Conservation (phyloP, 2,329 filamentous ascomycete species). For the Beauveria sp. region DNA sequence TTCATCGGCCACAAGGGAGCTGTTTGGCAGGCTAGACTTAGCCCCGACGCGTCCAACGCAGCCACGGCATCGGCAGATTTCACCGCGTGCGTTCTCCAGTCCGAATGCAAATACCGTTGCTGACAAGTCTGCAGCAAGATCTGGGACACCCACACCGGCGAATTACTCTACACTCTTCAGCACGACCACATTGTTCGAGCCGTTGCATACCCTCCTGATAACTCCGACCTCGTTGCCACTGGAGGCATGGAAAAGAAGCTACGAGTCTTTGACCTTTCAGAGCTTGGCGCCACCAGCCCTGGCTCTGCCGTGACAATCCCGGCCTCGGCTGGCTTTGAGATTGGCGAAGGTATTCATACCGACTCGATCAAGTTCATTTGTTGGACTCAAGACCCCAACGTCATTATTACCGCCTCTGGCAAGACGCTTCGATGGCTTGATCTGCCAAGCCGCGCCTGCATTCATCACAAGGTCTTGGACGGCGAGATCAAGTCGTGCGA, state of each 20-base stretch:
- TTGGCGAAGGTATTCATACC: constrained; percentile 75
- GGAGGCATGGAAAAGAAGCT: constrained; percentile 96
- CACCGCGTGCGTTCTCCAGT: constrained; percentile 58
- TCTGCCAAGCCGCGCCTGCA: constrained; percentile 64
- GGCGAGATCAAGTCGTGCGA: constrained; percentile 89
- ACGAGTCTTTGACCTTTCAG: constrained; percentile 80
- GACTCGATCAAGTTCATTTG: constrained; percentile 94
- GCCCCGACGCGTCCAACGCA: constrained; percentile 77
- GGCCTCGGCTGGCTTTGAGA: constrained; percentile 68
- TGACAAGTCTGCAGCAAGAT: constrained; percentile 60
- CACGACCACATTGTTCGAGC: constrained; percentile 95
- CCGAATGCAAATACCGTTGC: constrained; percentile 16
- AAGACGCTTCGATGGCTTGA: constrained; percentile 95
- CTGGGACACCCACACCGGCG: constrained; percentile 94
- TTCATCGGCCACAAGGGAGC: constrained; percentile 98
- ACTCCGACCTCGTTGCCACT: constrained; percentile 79
- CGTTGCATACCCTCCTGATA: constrained; percentile 78
- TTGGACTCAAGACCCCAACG: constrained; percentile 83
- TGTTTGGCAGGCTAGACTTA: constrained; percentile 91
- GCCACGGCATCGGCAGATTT: constrained; percentile 96
- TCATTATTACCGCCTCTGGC: constrained; percentile 85
- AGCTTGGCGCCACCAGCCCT: constrained; percentile 37
- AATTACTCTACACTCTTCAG: constrained; percentile 76
- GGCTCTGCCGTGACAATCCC: constrained; percentile 40
- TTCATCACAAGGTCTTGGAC: constrained; percentile 72